Evolutionary conservation across 257 asterid genomes (phyloP), one percentile per base, ranked within the genome.

Genomic region (Lantana camara): DNA sequence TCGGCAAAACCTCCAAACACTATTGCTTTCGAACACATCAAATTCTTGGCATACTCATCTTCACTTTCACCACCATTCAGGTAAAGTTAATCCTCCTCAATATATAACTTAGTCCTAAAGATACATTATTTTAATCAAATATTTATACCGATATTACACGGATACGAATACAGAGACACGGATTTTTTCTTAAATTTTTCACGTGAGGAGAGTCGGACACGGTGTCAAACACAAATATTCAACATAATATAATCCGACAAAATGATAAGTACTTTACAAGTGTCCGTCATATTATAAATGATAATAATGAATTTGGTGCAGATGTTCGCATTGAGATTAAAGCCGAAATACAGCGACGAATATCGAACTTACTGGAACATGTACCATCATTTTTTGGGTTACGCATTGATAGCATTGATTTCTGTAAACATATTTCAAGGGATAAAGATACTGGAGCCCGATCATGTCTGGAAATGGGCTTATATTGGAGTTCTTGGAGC

Each of bases 371-470:
- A 73, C 51, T 83, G 95, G 95, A 83, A 83, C 52, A 81, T 83
- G 82, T 86, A 86, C 21, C 90, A 83, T 60, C 86, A 80, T 55
- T 69, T 68, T 19, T 63, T 85, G 46, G 90, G 94, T 10, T 85
- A 80, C 17, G 16, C 82, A 4, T 20, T 85, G 45, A 47, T 85
- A n/a, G 64, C 73, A 3, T 44, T 79, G 48, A 72, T 81, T 6
- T 63, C 60, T 4, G 54, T 79, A 1, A 85, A 83, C 75, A 85
- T 83, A 27, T 83, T 74, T 32, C 19, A 58, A 14, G 94, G 94
- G 60, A 76, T 83, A 17, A 61, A 23, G 15, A 83, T 85, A 35
- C 4, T 83, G 46, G 63, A 62, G 22, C 51, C 74, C 11, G 63
- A 35, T 5, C 60, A 40, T 9, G 56, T 15, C 9, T 80, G 82